phyloP scores from a whole-genome alignment of 1,284 basidiomycete genomes.

The Puccinia polysora region DNA sequence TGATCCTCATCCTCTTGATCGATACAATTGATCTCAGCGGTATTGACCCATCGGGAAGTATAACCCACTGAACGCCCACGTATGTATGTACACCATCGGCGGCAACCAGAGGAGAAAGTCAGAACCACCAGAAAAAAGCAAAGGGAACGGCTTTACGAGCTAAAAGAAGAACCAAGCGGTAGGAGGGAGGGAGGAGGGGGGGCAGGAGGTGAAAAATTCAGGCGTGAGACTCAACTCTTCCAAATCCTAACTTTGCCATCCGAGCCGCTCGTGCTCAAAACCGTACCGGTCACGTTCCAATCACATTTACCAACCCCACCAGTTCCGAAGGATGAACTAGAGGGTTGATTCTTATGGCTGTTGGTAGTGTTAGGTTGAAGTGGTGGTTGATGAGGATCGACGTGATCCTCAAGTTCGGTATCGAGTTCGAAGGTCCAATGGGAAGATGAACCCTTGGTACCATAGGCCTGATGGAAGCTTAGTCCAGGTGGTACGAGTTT shows the following conservation, averaged over 20 bases:
- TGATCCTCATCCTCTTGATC: too few species aligned
- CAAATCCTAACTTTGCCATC: slow-evolving; percentile 81
- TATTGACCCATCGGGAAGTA: slow-evolving; percentile 37
- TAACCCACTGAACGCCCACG: slow-evolving; percentile 40
- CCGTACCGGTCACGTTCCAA: slow-evolving; percentile 80
- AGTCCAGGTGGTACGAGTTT: slow-evolving; percentile 60
- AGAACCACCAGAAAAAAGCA: too few species aligned
- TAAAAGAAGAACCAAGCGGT: too few species aligned
- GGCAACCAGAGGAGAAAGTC: too few species aligned
- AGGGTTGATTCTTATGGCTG: not conserved
- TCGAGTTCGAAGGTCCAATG: slow-evolving; percentile 70
- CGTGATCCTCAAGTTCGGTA: slow-evolving; percentile 79
- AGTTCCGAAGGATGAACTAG: not conserved
- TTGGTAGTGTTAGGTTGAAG: not conserved
- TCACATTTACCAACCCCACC: slow-evolving; percentile 51
- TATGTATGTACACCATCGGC: too few species aligned
- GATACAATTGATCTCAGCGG: slow-evolving; percentile 29
- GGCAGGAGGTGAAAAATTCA: not conserved
- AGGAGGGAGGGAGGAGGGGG: not conserved
- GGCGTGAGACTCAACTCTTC: slow-evolving; percentile 57
- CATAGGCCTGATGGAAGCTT: too few species aligned
- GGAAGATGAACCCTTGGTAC: slow-evolving; percentile 53
- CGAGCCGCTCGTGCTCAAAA: slow-evolving; percentile 79
- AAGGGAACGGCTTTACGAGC: too few species aligned
- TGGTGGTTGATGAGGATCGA: slow-evolving; percentile 51